A percentile compares a stretch with the other conserved stretches of the same genome.
These are phyloP conservation scores for Datura wrightii DNA, from an alignment of 257 asterid species.

Conservation along the genomic window DNA sequence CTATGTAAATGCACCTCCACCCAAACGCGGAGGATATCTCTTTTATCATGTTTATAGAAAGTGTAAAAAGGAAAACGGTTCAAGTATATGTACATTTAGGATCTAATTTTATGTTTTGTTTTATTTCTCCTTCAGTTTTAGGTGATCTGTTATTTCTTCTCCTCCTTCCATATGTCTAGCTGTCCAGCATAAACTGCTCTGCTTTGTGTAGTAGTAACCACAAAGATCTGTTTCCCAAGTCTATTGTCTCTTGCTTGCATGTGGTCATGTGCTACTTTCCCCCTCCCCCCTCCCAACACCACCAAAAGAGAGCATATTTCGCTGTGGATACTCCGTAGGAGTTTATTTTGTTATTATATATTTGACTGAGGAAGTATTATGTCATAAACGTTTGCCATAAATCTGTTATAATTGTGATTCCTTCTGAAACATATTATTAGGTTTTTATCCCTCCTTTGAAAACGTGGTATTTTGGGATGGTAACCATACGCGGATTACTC, in stretches of 20 bases:
- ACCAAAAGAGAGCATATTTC: background rate
- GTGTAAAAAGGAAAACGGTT: background rate
- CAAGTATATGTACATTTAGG: background rate
- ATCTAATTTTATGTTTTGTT: background rate
- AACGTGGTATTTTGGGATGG: background rate
- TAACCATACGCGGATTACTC: background rate
- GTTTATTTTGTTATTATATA: slow-evolving; percentile 9
- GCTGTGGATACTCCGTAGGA: background rate
- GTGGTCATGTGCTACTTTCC: slow-evolving; percentile 11
- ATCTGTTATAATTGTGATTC: slow-evolving; percentile 23
- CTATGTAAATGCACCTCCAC: background rate
- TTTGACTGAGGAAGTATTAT: background rate
- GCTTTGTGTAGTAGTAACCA: background rate
- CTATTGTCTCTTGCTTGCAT: background rate
- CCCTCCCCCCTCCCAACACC: background rate
- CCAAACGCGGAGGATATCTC: background rate
- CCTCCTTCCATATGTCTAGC: background rate
- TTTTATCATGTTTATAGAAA: background rate
- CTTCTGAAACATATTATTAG: background rate
- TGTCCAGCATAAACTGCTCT: background rate
- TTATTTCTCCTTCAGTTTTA: slow-evolving; percentile 17
- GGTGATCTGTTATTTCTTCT: slow-evolving; percentile 20
- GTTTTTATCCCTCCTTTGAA: slow-evolving; percentile 1
- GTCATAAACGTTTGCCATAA: background rate
- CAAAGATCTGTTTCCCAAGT: slow-evolving; percentile 21